These are phyloP conservation scores for Zygosaccharomyces pseudobailii DNA, from an alignment of 1,139 yeast genomes.

Conservation along the genomic window DNA sequence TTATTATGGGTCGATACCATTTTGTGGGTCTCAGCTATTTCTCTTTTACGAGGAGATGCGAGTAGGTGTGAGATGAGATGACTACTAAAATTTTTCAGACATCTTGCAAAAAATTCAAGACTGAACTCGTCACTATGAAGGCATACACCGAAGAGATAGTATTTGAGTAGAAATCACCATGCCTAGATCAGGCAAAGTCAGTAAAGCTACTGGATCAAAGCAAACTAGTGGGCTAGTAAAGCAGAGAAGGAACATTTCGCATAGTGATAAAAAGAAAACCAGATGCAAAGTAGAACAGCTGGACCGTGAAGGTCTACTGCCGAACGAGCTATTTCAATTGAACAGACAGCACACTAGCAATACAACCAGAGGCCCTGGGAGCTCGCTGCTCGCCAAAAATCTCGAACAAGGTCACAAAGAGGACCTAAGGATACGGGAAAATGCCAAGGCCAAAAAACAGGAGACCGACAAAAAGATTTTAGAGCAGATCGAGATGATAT, in stretches of 20 bases:
- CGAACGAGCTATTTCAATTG: conserved; percentile 9
- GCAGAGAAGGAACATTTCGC: conserved; percentile 16
- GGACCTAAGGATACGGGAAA: conserved; percentile 44
- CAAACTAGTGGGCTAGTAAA: conserved; percentile 5
- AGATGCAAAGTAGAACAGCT: conserved; percentile 25
- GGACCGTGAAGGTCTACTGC: conserved; percentile 18
- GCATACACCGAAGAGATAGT: no score
- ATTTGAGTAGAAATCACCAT: background rate
- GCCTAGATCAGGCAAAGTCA: background rate
- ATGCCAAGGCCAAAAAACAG: conserved; percentile 38
- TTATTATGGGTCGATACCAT: conserved; percentile 93
- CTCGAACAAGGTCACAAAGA: conserved; percentile 37
- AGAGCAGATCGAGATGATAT: conserved; percentile 55
- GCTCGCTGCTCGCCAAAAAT: conserved; percentile 33
- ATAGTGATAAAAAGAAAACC: conserved; percentile 25
- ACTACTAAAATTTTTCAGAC: conserved; percentile 8
- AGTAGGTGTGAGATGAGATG: conserved; percentile 12
- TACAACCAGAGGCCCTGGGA: background rate
- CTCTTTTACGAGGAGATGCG: conserved; percentile 4
- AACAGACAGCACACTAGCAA: background rate
- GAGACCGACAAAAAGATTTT: conserved; percentile 48
- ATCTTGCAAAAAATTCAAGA: background rate
- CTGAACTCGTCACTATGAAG: background rate
- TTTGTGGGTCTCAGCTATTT: conserved; percentile 3
- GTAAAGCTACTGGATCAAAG: background rate